Base-by-base conservation (phyloP, 2,329 filamentous ascomycete species). In the Peltaster fructicola region DNA sequence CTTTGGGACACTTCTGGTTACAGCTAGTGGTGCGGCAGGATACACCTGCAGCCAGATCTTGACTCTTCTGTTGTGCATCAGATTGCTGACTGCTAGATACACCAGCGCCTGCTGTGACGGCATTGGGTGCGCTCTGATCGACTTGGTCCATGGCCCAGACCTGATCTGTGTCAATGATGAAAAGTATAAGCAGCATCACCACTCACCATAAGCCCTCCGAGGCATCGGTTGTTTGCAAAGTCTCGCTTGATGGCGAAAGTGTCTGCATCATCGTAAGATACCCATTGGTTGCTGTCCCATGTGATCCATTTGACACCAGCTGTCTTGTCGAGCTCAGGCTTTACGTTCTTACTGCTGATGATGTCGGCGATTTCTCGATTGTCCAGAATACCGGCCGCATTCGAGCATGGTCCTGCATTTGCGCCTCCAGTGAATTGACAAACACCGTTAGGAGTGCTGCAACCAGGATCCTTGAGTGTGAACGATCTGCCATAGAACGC, bases 401-500 rank as follows among this genome's bases (percentile, higher is more conserved):
- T 24, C 0, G 45, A 21, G 27, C 50, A 52, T 7, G 23, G 24
- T 1, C 49, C 48, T 6, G 39, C 20, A 5, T 34, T 30, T 1
- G 18, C 37, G 7, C 26, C 31, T 2, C 23, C 26, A 6, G 7
- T 18, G 24, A 40, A 41, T 3, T 15, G 7, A 15, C 38, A 35
- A 2, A 27, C 22, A 4, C 33, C 33, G 12, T 37, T 27, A 8
- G 39, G 30, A 2, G 17, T 25, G 8, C 15, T 27, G 23, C 40
- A 40, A 5, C 20, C 16, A 4, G 34, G 15, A 26, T 44, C 32
- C 3, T 23, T 23, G 4, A 49, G 21, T 2, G 38, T 45, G 30
- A 48, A 53, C 1, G 36, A 35, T 4, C 47, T 43, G 4, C 57
- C 55, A 32, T 65, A 64, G 28, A 56, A 63, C 3, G 45, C 56